Conservation (phyloP, 2,329 filamentous ascomycete species). For the Talaromyces islandicus region DNA sequence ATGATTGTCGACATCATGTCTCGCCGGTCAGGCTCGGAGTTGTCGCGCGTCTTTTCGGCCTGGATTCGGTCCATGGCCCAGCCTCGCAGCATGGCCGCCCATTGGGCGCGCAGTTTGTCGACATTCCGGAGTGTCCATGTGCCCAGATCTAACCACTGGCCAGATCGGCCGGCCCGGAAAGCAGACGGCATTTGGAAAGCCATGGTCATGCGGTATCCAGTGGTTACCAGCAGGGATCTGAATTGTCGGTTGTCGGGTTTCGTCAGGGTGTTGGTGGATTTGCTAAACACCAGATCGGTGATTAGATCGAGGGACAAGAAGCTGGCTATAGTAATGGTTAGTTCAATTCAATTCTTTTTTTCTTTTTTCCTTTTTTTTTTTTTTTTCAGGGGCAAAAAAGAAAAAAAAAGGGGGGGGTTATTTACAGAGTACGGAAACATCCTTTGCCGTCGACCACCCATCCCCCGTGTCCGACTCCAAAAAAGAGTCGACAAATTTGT, state of each 20-base stretch:
- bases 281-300: slow-evolving; percentile 5
- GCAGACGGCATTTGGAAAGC: slow-evolving; percentile 4
- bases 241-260: slow-evolving; percentile 5
- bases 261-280: slow-evolving; percentile 4
- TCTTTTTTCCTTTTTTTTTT: no score
- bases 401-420: not conserved
- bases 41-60: not conserved
- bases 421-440: slow-evolving; percentile 1
- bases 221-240: slow-evolving; percentile 1
- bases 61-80: slow-evolving; percentile 5
- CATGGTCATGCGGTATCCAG: slow-evolving; percentile 6
- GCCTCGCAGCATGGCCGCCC: slow-evolving; percentile 2
- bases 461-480: not conserved
- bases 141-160: slow-evolving; percentile 4
- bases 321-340: not conserved
- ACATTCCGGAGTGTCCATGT: slow-evolving; percentile 2
- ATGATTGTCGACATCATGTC: slow-evolving; percentile 7
- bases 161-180: not conserved
- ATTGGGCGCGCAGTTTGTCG: slow-evolving; percentile 4
- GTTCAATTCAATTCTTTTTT: no score
- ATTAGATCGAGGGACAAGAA: slow-evolving; percentile 2
- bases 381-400: no score
- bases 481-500: not conserved
- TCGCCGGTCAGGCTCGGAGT: not conserved
- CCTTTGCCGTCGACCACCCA: not conserved